These are phyloP conservation scores for Rhynchosporium graminicola DNA, from an alignment of 2,329 filamentous ascomycete species.

Conservation along the genomic window DNA sequence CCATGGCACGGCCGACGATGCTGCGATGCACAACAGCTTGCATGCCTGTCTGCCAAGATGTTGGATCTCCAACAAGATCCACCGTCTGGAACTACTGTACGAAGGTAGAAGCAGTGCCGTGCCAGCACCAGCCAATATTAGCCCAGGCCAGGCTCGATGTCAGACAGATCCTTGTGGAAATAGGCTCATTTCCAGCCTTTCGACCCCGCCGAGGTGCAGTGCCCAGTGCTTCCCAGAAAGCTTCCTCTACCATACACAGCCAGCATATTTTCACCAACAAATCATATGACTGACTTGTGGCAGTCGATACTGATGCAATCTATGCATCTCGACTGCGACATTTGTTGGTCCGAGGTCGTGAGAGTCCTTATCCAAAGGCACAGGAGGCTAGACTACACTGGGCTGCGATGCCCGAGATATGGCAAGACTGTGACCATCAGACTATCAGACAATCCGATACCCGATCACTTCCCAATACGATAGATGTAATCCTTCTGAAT, in stretches of 20 bases:
- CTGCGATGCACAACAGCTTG: not conserved
- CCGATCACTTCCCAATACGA: not conserved
- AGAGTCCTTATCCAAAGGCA: constrained; percentile 2
- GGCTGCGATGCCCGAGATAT: not conserved
- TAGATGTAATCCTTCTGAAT: not conserved
- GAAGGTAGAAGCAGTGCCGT: not conserved
- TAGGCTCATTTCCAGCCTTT: constrained; percentile 9
- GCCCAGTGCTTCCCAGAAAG: not conserved
- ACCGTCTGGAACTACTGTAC: not conserved
- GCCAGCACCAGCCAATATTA: constrained; percentile 6
- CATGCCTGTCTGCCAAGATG: not conserved
- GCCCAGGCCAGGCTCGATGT: not conserved
- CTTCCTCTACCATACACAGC: constrained; percentile 1
- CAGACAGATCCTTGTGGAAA: not conserved
- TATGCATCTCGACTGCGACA: not conserved
- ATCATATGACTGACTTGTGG: not conserved
- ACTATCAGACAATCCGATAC: too few species aligned
- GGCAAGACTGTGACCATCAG: constrained; percentile 6
- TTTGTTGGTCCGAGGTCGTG: not conserved
- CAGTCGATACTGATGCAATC: not conserved
- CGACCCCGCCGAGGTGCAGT: constrained; percentile 2
- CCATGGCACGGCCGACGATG: not conserved
- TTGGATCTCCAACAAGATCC: constrained; percentile 7
- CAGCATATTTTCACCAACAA: not conserved
- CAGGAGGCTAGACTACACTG: not conserved